Base-by-base conservation (phyloP, 1,139 yeast species). In the Blastobotrys indianensis region DNA sequence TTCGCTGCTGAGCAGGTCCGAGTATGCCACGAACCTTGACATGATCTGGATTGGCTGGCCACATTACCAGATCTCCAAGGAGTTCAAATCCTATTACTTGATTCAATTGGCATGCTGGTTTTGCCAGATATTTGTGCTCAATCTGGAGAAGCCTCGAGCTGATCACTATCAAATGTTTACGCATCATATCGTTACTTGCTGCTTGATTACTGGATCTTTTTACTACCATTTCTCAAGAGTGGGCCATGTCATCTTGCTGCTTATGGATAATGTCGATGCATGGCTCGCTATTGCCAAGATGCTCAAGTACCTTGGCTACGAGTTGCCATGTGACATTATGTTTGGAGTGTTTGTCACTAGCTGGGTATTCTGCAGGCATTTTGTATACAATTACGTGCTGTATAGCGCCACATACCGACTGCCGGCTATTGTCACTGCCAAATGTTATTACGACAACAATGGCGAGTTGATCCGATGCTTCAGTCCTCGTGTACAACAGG, bases 121-220 rank as follows among this genome's bases (percentile, higher is more conserved):
- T 52, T 88, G 85, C 57, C 95, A 86, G 64, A 72, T 86, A 23
- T 75, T 84, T 54, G 87, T 83, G 15, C 69, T 88, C 51, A 79
- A 86, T 64, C 67, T 87, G 45, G 97, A 88, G 66, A 80, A 78
- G 51, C 77, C 73, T 53, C 77, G 97, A 56, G 86, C 86, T 62
- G 97, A 88, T 63, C 82, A 85, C 63, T 66, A 68, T 56, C 95
- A 87, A 64, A 88, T 88, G 97, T 79, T 87, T 60, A 70, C 82
- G 42, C 97, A 88, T 63, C 97, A 88, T 65, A 79, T 88, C 45
- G 81, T 88, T 47, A 88, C 97, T 1, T 75, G 82, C 57, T 57
- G 72, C 29, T 72, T 88, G 50, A 74, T 85, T 38, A 65, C 75
- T 16, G 94, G 94, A 1, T 82, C 94, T 1, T 88, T 87, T 63